phyloP scores from a whole-genome alignment of 2,329 filamentous ascomycete genomes.

The Akanthomyces lecanii region DNA sequence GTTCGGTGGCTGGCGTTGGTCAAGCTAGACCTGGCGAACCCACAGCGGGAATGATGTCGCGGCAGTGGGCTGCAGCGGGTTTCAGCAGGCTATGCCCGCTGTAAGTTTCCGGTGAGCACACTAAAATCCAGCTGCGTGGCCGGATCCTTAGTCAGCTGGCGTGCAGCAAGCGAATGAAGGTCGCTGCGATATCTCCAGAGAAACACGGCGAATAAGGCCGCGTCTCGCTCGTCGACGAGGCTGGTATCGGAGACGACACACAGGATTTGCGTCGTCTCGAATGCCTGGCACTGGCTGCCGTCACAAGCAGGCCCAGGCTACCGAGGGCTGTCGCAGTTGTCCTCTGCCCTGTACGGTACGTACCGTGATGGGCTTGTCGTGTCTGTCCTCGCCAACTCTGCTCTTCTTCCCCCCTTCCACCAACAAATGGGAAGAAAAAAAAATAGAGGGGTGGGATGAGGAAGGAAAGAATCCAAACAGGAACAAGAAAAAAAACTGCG shows the following conservation, averaged over 20 bases:
- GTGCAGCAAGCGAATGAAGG: not conserved
- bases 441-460: not conserved
- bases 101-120: not conserved
- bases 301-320: not conserved
- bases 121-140: not conserved
- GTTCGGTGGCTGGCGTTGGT: not conserved
- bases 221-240: not conserved
- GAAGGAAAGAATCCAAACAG: not conserved
- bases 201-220: not conserved
- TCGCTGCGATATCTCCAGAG: no score
- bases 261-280: not conserved
- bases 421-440: constrained; percentile 13
- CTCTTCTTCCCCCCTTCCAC: constrained; percentile 9
- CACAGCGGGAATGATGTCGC: constrained; percentile 7
- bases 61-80: not conserved
- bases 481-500: constrained; percentile 12
- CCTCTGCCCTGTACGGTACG: not conserved
- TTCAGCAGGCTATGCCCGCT: not conserved
- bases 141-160: constrained; percentile 11
- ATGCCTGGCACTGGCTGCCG: not conserved
- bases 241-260: not conserved
- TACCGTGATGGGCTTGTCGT: not conserved
- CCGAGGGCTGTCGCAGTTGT: not conserved
- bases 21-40: not conserved
- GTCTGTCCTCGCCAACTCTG: not conserved